Conservation (phyloP, 2,329 filamentous ascomycete species). For the Penicillium sp. region DNA sequence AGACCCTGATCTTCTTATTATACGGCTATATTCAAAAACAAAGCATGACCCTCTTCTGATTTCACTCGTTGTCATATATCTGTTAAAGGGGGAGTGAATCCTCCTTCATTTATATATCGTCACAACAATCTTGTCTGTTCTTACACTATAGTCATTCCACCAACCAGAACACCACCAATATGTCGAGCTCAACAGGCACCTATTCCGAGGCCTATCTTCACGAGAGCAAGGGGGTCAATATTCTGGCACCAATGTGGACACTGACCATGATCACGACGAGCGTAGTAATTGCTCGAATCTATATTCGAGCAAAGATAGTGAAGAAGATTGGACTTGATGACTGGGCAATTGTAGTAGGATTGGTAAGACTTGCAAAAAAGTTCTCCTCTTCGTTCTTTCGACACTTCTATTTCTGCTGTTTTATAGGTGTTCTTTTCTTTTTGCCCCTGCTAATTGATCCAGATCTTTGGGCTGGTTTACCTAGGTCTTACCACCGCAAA, state of each 20-base stretch:
- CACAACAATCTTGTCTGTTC: no score
- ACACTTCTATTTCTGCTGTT: neutral
- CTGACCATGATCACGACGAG: constrained; percentile 26
- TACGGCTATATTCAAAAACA: no score
- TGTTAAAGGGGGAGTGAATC: no score
- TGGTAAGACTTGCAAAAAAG: constrained; percentile 2
- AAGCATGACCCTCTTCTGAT: no score
- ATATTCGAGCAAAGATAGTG: constrained; percentile 25
- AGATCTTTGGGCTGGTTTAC: constrained; percentile 34
- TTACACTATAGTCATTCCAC: no score
- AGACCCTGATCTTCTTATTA: no score
- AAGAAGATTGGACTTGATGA: constrained; percentile 33
- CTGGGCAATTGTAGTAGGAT: constrained; percentile 32
- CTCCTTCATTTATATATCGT: no score
- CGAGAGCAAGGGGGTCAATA: constrained; percentile 28
- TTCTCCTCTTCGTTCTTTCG: no score
- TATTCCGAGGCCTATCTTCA: neutral
- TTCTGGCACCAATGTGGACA: constrained; percentile 27
- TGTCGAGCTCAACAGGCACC: constrained; percentile 5
- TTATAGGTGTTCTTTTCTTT: neutral
- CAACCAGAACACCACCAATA: neutral
- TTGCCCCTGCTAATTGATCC: neutral
- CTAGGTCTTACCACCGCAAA: constrained; percentile 32
- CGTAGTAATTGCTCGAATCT: constrained; percentile 31
- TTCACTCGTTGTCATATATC: no score